Evolutionary conservation across 768 basidiomycete species (phyloP).

Genomic region (Leccinum disarticulatum): DNA sequence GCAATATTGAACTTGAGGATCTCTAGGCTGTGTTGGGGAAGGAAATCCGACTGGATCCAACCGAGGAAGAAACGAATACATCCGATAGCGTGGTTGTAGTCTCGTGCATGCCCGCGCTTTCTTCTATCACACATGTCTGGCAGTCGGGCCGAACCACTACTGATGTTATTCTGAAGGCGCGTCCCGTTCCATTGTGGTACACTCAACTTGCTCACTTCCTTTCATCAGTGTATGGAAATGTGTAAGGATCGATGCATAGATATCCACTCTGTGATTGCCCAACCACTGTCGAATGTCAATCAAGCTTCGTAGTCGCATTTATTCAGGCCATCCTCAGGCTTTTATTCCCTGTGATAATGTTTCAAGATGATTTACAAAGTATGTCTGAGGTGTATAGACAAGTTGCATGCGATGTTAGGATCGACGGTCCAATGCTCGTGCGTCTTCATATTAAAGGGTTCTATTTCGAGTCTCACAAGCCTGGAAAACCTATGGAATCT

Average conservation of each 20-base stretch:
- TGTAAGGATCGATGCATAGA: slow-evolving; percentile 73
- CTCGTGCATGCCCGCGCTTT: slow-evolving; percentile 86
- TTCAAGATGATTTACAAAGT: neutral
- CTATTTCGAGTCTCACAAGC: neutral
- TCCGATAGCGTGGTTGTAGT: slow-evolving; percentile 72
- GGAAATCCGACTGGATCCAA: slow-evolving; percentile 80
- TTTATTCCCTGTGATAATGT: neutral
- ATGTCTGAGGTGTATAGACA: neutral
- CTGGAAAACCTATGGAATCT: neutral
- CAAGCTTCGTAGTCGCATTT: slow-evolving; percentile 10
- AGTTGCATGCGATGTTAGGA: neutral
- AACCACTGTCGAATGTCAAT: slow-evolving; percentile 50
- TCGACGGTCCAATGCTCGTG: neutral
- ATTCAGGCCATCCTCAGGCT: neutral
- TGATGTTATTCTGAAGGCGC: slow-evolving; percentile 55
- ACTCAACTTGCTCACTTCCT: neutral
- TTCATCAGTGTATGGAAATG: slow-evolving; percentile 60
- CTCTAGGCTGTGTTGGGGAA: slow-evolving; percentile 54
- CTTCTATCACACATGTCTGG: slow-evolving; percentile 82
- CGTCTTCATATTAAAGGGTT: neutral
- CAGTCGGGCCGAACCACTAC: slow-evolving; percentile 69
- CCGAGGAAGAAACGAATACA: slow-evolving; percentile 56
- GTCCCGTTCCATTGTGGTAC: slow-evolving; percentile 29
- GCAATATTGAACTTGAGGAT: slow-evolving; percentile 4
- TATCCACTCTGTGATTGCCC: slow-evolving; percentile 73